These are phyloP conservation scores for Exophiala viscosa DNA, from an alignment of 2,329 filamentous ascomycete species.

Conservation along the genomic window DNA sequence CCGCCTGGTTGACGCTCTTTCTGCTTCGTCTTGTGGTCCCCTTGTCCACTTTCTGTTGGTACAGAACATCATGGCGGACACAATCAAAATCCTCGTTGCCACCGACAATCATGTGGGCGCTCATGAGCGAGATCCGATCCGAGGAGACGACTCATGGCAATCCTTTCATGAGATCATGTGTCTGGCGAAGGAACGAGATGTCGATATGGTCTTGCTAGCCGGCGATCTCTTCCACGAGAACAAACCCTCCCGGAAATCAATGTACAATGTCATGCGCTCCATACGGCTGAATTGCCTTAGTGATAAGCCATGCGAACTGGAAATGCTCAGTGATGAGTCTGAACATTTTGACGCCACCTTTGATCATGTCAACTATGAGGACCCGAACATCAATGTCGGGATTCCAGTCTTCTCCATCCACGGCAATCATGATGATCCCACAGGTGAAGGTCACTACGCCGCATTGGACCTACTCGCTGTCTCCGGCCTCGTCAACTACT, in stretches of 20 bases:
- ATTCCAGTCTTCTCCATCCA: conserved; percentile 98
- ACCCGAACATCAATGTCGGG: conserved; percentile 92
- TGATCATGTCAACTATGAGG: conserved; percentile 95
- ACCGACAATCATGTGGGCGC: conserved; percentile 98
- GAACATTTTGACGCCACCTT: conserved; percentile 88
- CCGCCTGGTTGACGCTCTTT: not conserved
- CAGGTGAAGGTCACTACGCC: conserved; percentile 89
- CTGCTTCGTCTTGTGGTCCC: not conserved
- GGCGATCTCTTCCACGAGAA: conserved; percentile 98
- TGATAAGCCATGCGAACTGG: conserved; percentile 90
- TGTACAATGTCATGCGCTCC: conserved; percentile 96
- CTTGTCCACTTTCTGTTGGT: conserved; percentile 26
- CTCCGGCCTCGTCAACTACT: conserved; percentile 91
- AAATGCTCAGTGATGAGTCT: conserved; percentile 88
- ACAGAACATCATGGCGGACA: conserved; percentile 58
- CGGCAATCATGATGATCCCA: conserved; percentile 96
- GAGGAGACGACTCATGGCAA: conserved; percentile 96
- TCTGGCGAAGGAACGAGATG: conserved; percentile 78
- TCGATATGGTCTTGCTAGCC: conserved; percentile 94
- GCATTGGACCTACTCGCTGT: conserved; percentile 88
- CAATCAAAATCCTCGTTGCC: conserved; percentile 87
- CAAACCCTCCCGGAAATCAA: conserved; percentile 88
- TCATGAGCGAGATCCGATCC: conserved; percentile 85
- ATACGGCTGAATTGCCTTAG: conserved; percentile 90
- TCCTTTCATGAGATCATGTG: conserved; percentile 95